Percentiles rank a stretch among this genome's conserved stretches.
These are phyloP conservation scores for Collybia nuda DNA, from an alignment of 768 basidiomycete species.

Conservation along the genomic window DNA sequence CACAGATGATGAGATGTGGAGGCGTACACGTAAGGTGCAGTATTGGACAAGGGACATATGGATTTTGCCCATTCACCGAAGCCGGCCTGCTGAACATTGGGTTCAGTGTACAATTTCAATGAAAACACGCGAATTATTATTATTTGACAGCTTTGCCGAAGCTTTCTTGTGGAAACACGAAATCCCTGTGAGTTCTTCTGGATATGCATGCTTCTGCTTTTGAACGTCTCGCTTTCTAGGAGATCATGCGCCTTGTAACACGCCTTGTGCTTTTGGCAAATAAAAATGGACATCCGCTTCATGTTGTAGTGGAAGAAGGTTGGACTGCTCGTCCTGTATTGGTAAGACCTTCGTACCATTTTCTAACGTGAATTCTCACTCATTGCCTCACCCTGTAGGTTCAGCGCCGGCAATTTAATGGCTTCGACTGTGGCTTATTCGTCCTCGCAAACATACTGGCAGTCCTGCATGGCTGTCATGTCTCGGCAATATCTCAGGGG, in stretches of 20 bases:
- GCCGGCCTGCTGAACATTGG: background rate
- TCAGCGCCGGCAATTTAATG: too few species aligned
- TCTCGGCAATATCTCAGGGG: too few species aligned
- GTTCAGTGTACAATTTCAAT: background rate
- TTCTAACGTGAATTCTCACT: too few species aligned
- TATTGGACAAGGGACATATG: background rate
- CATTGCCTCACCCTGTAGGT: too few species aligned
- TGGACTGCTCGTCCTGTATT: background rate
- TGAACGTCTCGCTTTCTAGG: background rate
- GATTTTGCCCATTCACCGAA: slow-evolving; percentile 1
- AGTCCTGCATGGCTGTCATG: too few species aligned
- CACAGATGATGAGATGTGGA: background rate
- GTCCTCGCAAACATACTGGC: too few species aligned
- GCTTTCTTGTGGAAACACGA: background rate
- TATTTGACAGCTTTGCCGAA: slow-evolving; percentile 1
- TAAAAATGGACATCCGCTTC: background rate
- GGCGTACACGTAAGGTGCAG: background rate
- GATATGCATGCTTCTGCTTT: too few species aligned
- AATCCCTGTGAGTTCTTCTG: too few species aligned
- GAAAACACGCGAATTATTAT: background rate
- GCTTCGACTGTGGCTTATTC: too few species aligned
- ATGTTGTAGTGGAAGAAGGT: background rate
- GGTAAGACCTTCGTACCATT: slow-evolving; percentile 2
- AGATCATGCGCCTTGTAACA: background rate
- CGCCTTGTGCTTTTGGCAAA: background rate